Percentiles rank a stretch among this genome's conserved stretches.
These are phyloP conservation scores for Cryptococcus hybrid DNA, from an alignment of 1,284 basidiomycete genomes.

Conservation along the genomic window DNA sequence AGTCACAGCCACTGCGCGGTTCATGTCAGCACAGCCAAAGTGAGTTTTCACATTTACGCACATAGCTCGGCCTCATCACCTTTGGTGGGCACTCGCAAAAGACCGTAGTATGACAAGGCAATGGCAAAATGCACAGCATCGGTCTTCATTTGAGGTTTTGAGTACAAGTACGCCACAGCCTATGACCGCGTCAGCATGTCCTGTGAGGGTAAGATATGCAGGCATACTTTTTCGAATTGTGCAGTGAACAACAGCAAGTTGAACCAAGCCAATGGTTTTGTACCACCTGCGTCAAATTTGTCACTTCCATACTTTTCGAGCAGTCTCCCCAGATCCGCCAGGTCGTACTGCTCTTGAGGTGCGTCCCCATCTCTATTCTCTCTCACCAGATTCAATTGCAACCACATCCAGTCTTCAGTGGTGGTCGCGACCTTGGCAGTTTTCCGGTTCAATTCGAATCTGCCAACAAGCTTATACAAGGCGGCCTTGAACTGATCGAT, in stretches of 20 bases:
- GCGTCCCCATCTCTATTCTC: slow-evolving; percentile 67
- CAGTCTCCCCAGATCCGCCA: slow-evolving; percentile 75
- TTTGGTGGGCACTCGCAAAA: slow-evolving; percentile 79
- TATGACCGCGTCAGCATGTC: slow-evolving; percentile 46
- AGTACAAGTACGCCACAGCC: slow-evolving; percentile 82
- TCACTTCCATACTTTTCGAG: slow-evolving; percentile 84
- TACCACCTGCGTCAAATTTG: slow-evolving; percentile 82
- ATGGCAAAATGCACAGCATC: slow-evolving; percentile 95
- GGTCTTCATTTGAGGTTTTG: slow-evolving; percentile 80
- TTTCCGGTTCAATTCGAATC: slow-evolving; percentile 78
- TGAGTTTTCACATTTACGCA: slow-evolving; percentile 52
- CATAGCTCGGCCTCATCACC: slow-evolving; percentile 77
- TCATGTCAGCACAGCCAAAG: neutral
- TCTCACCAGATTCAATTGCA: slow-evolving; percentile 76
- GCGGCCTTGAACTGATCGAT: slow-evolving; percentile 95
- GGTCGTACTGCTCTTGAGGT: slow-evolving; percentile 59
- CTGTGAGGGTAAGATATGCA: slow-evolving; percentile 53
- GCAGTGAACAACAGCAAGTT: slow-evolving; percentile 87
- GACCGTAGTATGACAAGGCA: slow-evolving; percentile 88
- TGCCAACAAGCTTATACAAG: slow-evolving; percentile 92
- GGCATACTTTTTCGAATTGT: slow-evolving; percentile 75
- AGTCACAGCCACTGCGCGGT: slow-evolving; percentile 59
- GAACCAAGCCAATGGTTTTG: slow-evolving; percentile 70
- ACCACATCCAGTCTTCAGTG: slow-evolving; percentile 98
- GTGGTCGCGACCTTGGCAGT: slow-evolving; percentile 84